These are phyloP conservation scores for Pseudozyma hubeiensis DNA, from an alignment of 1,284 basidiomycete species.

Conservation along the genomic window DNA sequence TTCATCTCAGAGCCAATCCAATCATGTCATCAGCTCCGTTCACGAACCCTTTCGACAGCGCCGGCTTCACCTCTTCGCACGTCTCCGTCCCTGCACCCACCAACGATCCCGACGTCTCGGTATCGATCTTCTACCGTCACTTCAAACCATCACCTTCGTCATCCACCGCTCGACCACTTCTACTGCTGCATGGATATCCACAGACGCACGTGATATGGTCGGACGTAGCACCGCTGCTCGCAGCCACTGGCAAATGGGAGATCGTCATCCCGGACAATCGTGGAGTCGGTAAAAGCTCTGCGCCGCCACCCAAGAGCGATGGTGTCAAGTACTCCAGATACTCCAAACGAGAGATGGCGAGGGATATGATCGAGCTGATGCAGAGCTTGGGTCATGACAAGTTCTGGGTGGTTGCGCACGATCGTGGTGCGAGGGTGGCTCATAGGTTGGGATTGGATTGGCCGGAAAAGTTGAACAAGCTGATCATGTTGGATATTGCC, in stretches of 20 bases:
- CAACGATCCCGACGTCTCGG: slow-evolving; percentile 20
- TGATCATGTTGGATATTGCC: slow-evolving; percentile 67
- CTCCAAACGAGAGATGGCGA: slow-evolving; percentile 69
- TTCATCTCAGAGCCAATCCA: too few relatives aligned
- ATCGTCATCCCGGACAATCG: slow-evolving; percentile 68
- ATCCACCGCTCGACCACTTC: slow-evolving; percentile 26
- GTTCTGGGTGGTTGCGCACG: slow-evolving; percentile 69
- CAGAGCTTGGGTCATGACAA: slow-evolving; percentile 57
- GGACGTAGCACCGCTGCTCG: slow-evolving; percentile 62
- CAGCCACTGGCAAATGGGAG: slow-evolving; percentile 59
- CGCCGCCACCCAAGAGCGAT: slow-evolving; percentile 47
- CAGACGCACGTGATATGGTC: slow-evolving; percentile 69
- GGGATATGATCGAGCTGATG: slow-evolving; percentile 69
- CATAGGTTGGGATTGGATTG: slow-evolving; percentile 69
- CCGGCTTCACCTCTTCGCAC: slow-evolving; percentile 4
- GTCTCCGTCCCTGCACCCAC: slow-evolving; percentile 4
- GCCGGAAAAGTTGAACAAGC: slow-evolving; percentile 60
- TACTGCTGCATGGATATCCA: slow-evolving; percentile 70
- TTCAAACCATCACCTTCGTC: slow-evolving; percentile 9
- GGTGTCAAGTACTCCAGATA: slow-evolving; percentile 48
- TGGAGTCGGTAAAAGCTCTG: slow-evolving; percentile 56
- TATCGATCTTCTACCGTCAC: slow-evolving; percentile 39
- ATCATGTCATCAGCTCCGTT: slow-evolving; percentile 1
- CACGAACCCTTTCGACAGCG: slow-evolving; percentile 23
- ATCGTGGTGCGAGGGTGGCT: slow-evolving; percentile 70